Base-by-base conservation (phyloP, 2,329 filamentous ascomycete genomes). In the Xylaria sp. region DNA sequence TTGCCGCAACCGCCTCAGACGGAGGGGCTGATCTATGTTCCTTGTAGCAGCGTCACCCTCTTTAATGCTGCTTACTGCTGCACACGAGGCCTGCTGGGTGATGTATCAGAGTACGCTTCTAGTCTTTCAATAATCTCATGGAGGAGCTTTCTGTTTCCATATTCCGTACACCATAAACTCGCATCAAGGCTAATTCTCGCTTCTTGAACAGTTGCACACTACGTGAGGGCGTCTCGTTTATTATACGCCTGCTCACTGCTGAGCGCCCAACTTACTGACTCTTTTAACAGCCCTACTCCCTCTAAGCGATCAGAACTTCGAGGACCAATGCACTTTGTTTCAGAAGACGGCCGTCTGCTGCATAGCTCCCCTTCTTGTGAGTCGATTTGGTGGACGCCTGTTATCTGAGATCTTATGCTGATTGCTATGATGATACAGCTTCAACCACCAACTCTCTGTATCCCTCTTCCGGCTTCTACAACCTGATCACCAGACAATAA, bases 291-390 rank as follows among this genome's bases (percentile, higher is more conserved):
- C 63, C n/a, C 23, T 65, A 25, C 18, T 65, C 5, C 63, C 63
- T 4, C n/a, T 65, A 9, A 65, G 56, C 25, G 63, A 65, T 48
- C 15, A 65, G 25, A 54, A 52, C n/a, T 65, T 65, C 25, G 20
- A 48, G 25, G 63, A 54, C 39, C 63, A 65, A 28, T 65, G 63
- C n/a, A 25, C 23, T 20, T 59, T 65, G 13, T 31, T 65, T 12
- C 12, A 65, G 46, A 65, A 65, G 46, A 36, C 33, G 9, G 46
- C 63, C 36, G 63, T 65, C n/a, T 65, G 63, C 56, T 65, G 63
- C 25, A 59, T 65, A 60, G 25, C 48, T 6, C 36, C 46, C 28
- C 9, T 20, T 3, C n/a, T 65, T 52, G 63, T 65, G n/a, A 65
- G 63, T 60, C 13, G 25, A 33, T 3, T 48, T 12, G 20, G 10